A percentile compares a stretch with the other conserved stretches of the same genome.
Conservation (phyloP, 1,284 basidiomycete species). For the Microbotryum intermedium region DNA sequence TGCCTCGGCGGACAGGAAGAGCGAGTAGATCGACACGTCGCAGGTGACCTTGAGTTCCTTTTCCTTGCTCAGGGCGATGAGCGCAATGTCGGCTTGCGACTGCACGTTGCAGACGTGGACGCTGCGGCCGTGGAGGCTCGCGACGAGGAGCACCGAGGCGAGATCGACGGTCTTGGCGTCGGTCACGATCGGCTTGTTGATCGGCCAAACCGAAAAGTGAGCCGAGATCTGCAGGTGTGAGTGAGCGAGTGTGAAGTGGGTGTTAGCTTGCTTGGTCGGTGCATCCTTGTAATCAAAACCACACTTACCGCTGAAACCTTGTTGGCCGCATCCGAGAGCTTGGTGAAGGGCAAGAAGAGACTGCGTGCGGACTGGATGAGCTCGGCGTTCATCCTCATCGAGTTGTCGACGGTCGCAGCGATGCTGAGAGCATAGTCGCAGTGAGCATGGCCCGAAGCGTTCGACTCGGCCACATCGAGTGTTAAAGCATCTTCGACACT, state of each 20-base stretch:
- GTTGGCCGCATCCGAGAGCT: constrained; percentile 48
- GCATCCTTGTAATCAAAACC: too few species aligned
- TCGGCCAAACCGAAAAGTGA: constrained; percentile 64
- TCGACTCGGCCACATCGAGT: constrained; percentile 60
- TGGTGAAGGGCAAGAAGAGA: constrained; percentile 72
- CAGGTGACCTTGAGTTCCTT: constrained; percentile 92
- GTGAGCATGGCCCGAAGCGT: constrained; percentile 56
- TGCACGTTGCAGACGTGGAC: constrained; percentile 93
- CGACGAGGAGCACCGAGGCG: constrained; percentile 84
- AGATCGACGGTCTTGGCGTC: constrained; percentile 87
- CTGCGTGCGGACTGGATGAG: constrained; percentile 69
- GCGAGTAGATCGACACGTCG: constrained; percentile 84
- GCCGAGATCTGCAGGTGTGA: constrained; percentile 7
- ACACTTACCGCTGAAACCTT: constrained; percentile 48
- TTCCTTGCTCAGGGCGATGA: constrained; percentile 90
- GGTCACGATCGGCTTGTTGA: constrained; percentile 84
- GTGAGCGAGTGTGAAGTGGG: not conserved
- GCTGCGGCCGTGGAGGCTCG: constrained; percentile 79
- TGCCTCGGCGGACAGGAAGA: constrained; percentile 78
- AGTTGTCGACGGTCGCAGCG: constrained; percentile 63
- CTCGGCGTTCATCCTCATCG: constrained; percentile 55
- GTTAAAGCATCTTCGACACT: constrained; percentile 57
- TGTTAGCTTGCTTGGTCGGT: too few species aligned
- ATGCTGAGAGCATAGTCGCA: constrained; percentile 81
- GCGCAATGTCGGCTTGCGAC: constrained; percentile 73